These are phyloP conservation scores for Amoeboaphelidium occidentale DNA, from an alignment of 371 early-diverging fungal species.

Conservation along the genomic window DNA sequence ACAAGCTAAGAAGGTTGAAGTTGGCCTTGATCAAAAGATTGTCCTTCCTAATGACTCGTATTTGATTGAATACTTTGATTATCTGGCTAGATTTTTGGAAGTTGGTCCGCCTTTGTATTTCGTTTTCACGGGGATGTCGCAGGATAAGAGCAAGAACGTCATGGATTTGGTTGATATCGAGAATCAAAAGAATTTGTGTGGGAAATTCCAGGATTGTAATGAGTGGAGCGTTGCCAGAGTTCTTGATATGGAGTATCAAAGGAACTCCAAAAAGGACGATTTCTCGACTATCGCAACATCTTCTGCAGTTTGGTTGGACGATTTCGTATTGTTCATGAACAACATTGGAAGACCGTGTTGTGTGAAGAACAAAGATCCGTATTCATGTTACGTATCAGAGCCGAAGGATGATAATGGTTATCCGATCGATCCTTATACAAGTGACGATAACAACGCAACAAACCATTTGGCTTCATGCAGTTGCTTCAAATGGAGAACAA, in stretches of 20 bases:
- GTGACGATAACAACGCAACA: no score
- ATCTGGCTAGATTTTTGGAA: conserved; percentile 30
- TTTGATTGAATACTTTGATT: conserved; percentile 37
- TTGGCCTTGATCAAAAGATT: conserved; percentile 30
- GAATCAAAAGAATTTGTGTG: conserved; percentile 32
- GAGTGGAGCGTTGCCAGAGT: conserved; percentile 28
- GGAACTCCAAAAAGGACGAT: conserved; percentile 17
- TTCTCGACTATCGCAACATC: conserved; percentile 40
- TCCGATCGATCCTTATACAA: no score
- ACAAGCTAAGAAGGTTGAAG: not conserved
- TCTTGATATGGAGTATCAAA: conserved; percentile 26
- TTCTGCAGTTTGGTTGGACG: conserved; percentile 42
- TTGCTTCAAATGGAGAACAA: not conserved
- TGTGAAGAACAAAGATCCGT: not conserved
- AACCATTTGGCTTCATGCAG: not conserved
- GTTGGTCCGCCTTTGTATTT: conserved; percentile 53
- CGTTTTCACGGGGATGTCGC: conserved; percentile 24
- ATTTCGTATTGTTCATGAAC: conserved; percentile 20
- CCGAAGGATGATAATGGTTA: not conserved
- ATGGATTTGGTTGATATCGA: conserved; percentile 21
- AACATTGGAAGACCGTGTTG: not conserved
- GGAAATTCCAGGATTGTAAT: conserved; percentile 29
- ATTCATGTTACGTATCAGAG: not conserved
- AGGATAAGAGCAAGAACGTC: conserved; percentile 30
- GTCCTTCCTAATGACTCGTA: conserved; percentile 44